Evolutionary conservation across 1,284 basidiomycete genomes (phyloP).

Genomic region (Amylostereum chailletii): DNA sequence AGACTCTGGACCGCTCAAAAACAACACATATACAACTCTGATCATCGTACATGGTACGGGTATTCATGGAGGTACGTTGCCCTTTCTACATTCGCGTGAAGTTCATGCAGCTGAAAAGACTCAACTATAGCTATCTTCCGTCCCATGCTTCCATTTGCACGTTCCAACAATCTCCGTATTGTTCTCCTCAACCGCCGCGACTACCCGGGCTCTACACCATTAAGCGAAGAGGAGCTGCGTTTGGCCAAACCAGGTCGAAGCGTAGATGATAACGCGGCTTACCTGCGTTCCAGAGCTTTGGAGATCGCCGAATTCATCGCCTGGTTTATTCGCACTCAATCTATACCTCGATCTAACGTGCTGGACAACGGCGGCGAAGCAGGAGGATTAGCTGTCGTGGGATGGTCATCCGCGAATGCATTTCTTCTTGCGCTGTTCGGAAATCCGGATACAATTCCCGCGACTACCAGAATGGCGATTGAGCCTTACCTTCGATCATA

Average conservation of each 20-base stretch:
- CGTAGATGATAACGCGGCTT: neutral
- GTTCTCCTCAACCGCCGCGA: conserved; percentile 15
- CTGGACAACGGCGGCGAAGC: neutral
- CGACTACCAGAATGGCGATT: conserved; percentile 2
- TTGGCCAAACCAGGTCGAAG: neutral
- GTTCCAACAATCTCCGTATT: conserved; percentile 11
- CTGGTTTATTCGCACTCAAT: conserved; percentile 8
- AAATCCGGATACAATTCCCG: conserved; percentile 6
- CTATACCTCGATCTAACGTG: conserved; percentile 3
- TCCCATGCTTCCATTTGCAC: conserved; percentile 12
- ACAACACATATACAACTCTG: conserved; percentile 13
- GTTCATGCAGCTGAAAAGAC: neutral
- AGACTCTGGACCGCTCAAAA: conserved; percentile 11
- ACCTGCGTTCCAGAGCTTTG: conserved; percentile 3
- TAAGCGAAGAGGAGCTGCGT: conserved; percentile 11
- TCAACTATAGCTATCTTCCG: conserved; percentile 12
- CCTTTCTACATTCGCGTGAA: neutral
- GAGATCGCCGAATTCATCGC: conserved; percentile 13
- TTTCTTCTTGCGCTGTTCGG: conserved; percentile 6
- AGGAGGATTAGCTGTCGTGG: conserved; percentile 11
- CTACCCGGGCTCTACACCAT: conserved; percentile 16
- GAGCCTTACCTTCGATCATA: conserved; percentile 10
- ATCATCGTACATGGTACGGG: conserved; percentile 15
- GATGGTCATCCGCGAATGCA: conserved; percentile 11
- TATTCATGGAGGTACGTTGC: conserved; percentile 13